Conservation (phyloP, 164 flowering plant species). For the Santalum album region DNA sequence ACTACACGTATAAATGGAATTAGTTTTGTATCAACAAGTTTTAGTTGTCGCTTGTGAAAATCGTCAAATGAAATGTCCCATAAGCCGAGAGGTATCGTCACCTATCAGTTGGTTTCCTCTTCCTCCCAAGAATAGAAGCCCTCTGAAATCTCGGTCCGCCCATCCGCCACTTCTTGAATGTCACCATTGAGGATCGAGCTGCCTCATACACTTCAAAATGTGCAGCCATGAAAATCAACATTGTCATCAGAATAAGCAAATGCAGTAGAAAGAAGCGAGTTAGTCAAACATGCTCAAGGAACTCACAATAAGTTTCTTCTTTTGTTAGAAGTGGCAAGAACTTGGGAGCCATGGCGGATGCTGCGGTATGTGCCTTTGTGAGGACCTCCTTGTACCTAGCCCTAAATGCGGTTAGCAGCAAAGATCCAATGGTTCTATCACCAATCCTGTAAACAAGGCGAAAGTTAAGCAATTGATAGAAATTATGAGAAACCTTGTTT, state of each 20-base stretch:
- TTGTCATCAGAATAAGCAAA: neutral
- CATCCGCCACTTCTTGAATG: conserved; percentile 80
- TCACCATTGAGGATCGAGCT: conserved; percentile 69
- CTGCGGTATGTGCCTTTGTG: conserved; percentile 66
- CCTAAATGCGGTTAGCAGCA: conserved; percentile 64
- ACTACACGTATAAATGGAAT: no score
- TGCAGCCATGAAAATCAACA: neutral
- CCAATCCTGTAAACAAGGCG: conserved; percentile 46
- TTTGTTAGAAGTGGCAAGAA: conserved; percentile 46
- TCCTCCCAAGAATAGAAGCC: conserved; percentile 78
- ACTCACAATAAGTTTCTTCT: conserved; percentile 71
- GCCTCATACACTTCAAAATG: conserved; percentile 61
- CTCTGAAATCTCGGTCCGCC: conserved; percentile 81
- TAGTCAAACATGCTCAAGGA: neutral
- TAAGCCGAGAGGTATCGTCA: neutral
- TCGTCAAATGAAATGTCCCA: no score
- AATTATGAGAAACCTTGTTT: conserved; percentile 3
- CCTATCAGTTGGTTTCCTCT: conserved; percentile 52
- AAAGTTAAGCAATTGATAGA: no score
- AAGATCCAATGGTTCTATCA: conserved; percentile 65
- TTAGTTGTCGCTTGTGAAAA: no score
- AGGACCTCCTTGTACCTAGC: conserved; percentile 71
- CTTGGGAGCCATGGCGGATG: conserved; percentile 47
- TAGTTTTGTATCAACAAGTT: no score
- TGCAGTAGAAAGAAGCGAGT: neutral